Evolutionary conservation across 1,284 basidiomycete genomes (phyloP).

Genomic region (Cystobasidiaceae sp.): DNA sequence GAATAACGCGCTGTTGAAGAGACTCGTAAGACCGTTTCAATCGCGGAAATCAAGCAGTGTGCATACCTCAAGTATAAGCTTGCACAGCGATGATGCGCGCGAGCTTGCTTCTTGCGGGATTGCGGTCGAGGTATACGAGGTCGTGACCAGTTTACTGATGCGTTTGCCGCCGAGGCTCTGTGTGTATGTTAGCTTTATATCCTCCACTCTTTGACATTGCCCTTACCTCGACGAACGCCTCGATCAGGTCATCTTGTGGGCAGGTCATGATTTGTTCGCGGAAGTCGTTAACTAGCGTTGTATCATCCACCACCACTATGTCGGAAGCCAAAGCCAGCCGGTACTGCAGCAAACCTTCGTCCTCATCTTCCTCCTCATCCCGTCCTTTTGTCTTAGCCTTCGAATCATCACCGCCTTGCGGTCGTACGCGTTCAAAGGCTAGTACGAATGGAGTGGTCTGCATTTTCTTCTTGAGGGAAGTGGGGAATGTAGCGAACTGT

Average conservation of each 20-base stretch:
- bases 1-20: constrained; percentile 65
- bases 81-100: not conserved
- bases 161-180: constrained; percentile 50
- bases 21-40: not conserved
- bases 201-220: too few species aligned
- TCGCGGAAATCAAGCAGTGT: constrained; percentile 12
- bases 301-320: constrained; percentile 39
- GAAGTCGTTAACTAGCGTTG: constrained; percentile 53
- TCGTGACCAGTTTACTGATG: constrained; percentile 66
- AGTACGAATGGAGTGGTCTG: constrained; percentile 46
- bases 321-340: constrained; percentile 43
- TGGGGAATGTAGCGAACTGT: constrained; percentile 34
- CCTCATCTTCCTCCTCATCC: constrained; percentile 43
- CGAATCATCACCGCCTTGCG: constrained; percentile 32
- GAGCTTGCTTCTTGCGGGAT: constrained; percentile 43
- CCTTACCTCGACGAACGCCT: constrained; percentile 54
- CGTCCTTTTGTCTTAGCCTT: not conserved
- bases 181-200: too few species aligned
- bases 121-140: constrained; percentile 61
- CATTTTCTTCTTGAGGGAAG: constrained; percentile 39
- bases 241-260: constrained; percentile 82
- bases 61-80: constrained; percentile 33
- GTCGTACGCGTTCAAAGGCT: constrained; percentile 44
- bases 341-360: constrained; percentile 42
- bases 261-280: constrained; percentile 70